Base-by-base conservation (phyloP, 495 filamentous ascomycete species). In the Podospora conica region DNA sequence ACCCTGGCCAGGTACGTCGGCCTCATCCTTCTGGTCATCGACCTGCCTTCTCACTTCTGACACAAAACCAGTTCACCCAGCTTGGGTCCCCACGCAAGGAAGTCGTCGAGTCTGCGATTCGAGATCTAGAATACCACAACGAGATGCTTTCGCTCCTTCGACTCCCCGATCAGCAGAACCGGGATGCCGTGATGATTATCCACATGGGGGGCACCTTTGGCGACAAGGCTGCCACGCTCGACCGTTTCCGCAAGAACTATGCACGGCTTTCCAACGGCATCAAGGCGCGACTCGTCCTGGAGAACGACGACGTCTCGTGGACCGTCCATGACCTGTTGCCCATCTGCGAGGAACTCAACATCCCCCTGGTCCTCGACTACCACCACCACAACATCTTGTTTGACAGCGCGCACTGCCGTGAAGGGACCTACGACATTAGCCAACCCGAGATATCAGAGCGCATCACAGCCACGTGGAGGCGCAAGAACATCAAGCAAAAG, bases 351-450 rank as follows among this genome's bases (percentile, higher is more conserved):
- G 93, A 96, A 71, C 81, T 98, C 54, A 90, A 93, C 73, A 97
- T 98, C 60, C 95, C 94, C 0, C 78, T 97, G 5, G 93, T 96
- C 6, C 86, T 97, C 18, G 95, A 97, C 76, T 98, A 85, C 69
- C 94, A 97, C 69, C 95, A 98, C 69, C 91, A 97, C 81, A 97
- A 97, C 75, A 96, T 98, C 70, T 80, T 95, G 25, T 96, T 96
- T 69, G 89, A 95, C 72, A 66, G 80, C 3, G 79, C 77, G 9
- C 70, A 90, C 65, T 79, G 96, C 24, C 89, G 93, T 0, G 93
- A 95, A 76, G 93, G 95, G 1, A 97, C 92, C 0, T 80, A 87
- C 33, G 95, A 96, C 72, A 91, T 98, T 72, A 83, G 95, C 23
- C 87, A 84, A 60, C 86, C 87, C 1, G 74, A 70, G 0, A 68